Evolutionary conservation across 352 stramenopile species (phyloP), one percentile per base, ranked within the genome.

Genomic region (Plasmopara viticola): DNA sequence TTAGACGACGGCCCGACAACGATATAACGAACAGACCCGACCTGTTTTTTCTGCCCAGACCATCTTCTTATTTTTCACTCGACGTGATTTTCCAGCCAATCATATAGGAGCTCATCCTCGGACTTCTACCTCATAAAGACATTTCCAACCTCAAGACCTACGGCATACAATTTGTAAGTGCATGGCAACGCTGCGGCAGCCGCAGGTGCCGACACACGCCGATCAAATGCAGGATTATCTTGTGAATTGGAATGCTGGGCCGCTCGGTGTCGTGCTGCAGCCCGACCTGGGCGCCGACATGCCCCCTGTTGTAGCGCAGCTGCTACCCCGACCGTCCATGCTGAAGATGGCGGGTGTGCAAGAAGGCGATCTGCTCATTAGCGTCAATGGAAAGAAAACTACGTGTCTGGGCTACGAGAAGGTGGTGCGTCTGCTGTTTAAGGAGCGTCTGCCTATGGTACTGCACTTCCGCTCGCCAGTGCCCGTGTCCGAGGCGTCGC

Each of bases 241-340:
- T 44, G 89, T 91, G 64, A 89, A 91, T 58, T 91, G 80, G 80
- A 86, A 91, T 58, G 72, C 75, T 10, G 80, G 80, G 0, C 80
- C 80, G 25, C 68, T 91, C n/a, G 80, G 80, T 37, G 66, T 91
- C 30, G 74, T 89, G 44, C 61, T 91, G 52, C 78, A 76, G 12
- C 74, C 80, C 6, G 80, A 88, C 33, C 60, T 87, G 35, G 80
- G 80, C 43, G 53, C 62, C 4, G 80, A 91, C 62, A 87, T 88
- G 78, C 78, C 80, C 25, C 80, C 80, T n/a, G 74, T 87, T 34
- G 80, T 91, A 43, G 67, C 64, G 44, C 72, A 87, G 52, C 55
- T 91, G 51, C 67, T 91, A 45, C 78, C 76, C 13, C 78, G 85
- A 56, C 70, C 74, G 38, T 91, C 80, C 31, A 68, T 88, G 57